Base-by-base conservation (phyloP, 352 stramenopile genomes). In the Phytophthora fragariae region DNA sequence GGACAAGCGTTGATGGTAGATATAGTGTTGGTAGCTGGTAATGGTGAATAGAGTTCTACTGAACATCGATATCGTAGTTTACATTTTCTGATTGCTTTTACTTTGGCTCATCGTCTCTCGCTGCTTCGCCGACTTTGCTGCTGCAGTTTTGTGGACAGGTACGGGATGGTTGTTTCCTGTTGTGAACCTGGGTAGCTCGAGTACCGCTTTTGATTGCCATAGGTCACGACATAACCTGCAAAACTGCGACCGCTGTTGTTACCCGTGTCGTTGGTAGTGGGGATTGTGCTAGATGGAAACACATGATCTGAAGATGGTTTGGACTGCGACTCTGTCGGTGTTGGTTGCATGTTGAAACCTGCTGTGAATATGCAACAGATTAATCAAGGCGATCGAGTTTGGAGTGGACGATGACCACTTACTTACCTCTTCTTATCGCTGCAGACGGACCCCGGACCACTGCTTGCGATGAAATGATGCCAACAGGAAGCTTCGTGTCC, bases 131-230 rank as follows among this genome's bases (percentile, higher is more conserved):
- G 49, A 47, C 52, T 9, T 19, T 79, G 73, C 14, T 80, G 79
- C 3, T 83, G 75, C 6, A 84, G 6, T 17, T 81, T 83, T 1
- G 78, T 70, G 5, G 76, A 77, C 15, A 77, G 37, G 57, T 82
- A 88, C 8, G 76, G 76, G 29, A 83, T 79, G n/a, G 73, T 72
- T 2, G 73, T 49, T n/a, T 84, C 77, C 5, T 76, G 65, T 3
- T 80, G 57, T 9, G 60, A 53, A 21, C 70, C 66, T 49, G 76
- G 69, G 29, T 84, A 79, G 21, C 55, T 72, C 3, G 56, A 55
- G 56, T 83, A 84, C 6, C 79, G 73, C 61, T 90, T 90, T 61
- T 89, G 83, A 21, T 85, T 87, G 33, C 75, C 77, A 50, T 75
- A 71, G 1, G 79, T 79, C 7, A 86, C 68, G 0, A 86, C 79